Percentiles rank a stretch among this genome's conserved stretches.
These are phyloP conservation scores for Bremia lactucae DNA, from an alignment of 352 stramenopile species.

Conservation along the genomic window DNA sequence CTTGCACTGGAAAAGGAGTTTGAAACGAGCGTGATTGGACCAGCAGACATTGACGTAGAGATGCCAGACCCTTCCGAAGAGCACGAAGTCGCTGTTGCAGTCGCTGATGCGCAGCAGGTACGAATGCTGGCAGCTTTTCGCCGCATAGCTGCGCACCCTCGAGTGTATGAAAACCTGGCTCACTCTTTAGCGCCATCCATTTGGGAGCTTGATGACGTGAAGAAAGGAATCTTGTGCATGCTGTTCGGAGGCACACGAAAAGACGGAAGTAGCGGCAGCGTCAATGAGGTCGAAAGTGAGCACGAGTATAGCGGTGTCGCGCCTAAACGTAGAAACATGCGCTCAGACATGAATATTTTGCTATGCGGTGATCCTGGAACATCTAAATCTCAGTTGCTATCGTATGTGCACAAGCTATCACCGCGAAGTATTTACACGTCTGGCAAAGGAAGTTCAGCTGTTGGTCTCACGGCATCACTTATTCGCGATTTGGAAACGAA, in stretches of 20 bases:
- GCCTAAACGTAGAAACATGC: slow-evolving; percentile 53
- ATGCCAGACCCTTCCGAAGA: slow-evolving; percentile 26
- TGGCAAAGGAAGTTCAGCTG: slow-evolving; percentile 95
- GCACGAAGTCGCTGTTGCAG: slow-evolving; percentile 28
- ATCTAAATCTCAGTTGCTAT: slow-evolving; percentile 97
- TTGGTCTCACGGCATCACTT: slow-evolving; percentile 96
- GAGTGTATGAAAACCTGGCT: slow-evolving; percentile 74
- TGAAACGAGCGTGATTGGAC: slow-evolving; percentile 16
- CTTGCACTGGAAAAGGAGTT: slow-evolving; percentile 5
- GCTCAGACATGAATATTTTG: slow-evolving; percentile 98
- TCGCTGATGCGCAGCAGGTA: slow-evolving; percentile 39
- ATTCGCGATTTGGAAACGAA: slow-evolving; percentile 95
- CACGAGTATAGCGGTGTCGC: slow-evolving; percentile 27
- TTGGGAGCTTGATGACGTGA: slow-evolving; percentile 97
- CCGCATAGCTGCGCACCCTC: slow-evolving; percentile 66
- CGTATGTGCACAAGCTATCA: slow-evolving; percentile 93
- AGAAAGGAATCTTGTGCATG: slow-evolving; percentile 97
- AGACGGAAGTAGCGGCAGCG: slow-evolving; percentile 38
- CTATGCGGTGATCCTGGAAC: slow-evolving; percentile 97
- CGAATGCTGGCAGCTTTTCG: slow-evolving; percentile 57
- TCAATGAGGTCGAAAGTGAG: slow-evolving; percentile 30
- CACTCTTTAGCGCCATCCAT: slow-evolving; percentile 78
- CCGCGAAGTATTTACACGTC: slow-evolving; percentile 98
- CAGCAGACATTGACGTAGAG: slow-evolving; percentile 25
- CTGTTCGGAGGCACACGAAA: slow-evolving; percentile 95